Base-by-base conservation (phyloP, 257 asterid species). In the Apocynum venetum region DNA sequence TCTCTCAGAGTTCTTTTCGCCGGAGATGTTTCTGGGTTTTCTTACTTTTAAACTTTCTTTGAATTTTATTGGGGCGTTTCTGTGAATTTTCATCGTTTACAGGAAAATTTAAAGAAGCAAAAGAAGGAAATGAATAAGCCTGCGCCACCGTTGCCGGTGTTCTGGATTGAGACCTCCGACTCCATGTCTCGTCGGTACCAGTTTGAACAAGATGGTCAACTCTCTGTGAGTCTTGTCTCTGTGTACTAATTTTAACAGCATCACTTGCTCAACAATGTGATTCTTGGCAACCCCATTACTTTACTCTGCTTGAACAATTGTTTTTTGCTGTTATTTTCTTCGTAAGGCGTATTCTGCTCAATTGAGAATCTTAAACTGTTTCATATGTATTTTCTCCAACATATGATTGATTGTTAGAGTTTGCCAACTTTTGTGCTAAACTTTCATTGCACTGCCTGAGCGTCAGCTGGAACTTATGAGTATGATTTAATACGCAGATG, bases 91-190 rank as follows among this genome's bases (percentile, higher is more conserved):
- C 71, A 52, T 48, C 14, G 53, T 57, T 57, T 74, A 52, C 83
- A 91, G 98, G 94, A 89, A 67, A 83, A 74, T 76, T 71, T 95
- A 43, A 90, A 81, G 87, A 87, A 84, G 90, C 88, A 60, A 41
- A 86, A 80, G 86, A 84, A 81, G 76, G 83, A 83, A 46, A n/a
- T 82, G 31, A 80, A 68, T 38, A 80, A 77, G 73, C 78, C 46
- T 35, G 52, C 80, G 57, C 78, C 80, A 77, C 86, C 88, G 71
- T 78, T 61, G 83, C 90, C 93, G 7, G 90, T 93, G 12, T 82
- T 83, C 81, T 96, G 99, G 97, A 75, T 91, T 82, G 99, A 96
- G 80, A 91, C 89, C 7, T 88, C 97, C 66, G 93, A 84, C 51
- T 84, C 97, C 8, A 82, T 91, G 35, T 91, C 97, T 44, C 93